Base-by-base conservation (phyloP, 2,329 filamentous ascomycete species). In the Monosporascus sp. region DNA sequence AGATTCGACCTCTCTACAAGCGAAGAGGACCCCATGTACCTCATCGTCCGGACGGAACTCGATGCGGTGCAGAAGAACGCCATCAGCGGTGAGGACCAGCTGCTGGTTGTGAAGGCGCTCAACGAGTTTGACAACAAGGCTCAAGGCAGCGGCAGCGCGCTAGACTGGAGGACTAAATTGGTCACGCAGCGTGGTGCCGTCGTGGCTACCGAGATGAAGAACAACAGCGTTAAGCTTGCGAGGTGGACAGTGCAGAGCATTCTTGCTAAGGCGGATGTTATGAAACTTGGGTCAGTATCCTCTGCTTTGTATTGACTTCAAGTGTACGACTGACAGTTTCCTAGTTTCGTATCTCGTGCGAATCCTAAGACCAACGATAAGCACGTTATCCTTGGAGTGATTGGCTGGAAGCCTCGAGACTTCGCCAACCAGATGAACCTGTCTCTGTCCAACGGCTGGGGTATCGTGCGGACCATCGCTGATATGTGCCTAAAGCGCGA, bases 41-140 rank as follows among this genome's bases (percentile, higher is more conserved):
- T 99, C 61, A 80, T 97, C 64, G 94, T 99, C 60, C 88, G 94
- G 64, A 95, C 94, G 37, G 94, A 99, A 79, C 78, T 97, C 55
- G 94, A 99, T 68, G 93, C 94, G 20, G 88, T 97, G 31, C 85
- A 96, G 74, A 97, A 96, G 86, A 96, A 96, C 79, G 87, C 87
- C 68, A 90, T 91, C 73, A 91, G 81, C 68, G 91, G 91, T 68
- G 91, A 96, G 65, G 91, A 97, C 73, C 92, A 97, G 74, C 87
- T 86, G 75, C 72, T 99, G 66, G 89, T 89, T 40, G 86, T 99
- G 76, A 95, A 97, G 79, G 94, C 94, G 4, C 86, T 99, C 63
- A 99, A 99, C 79, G 94, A 99, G 78, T 99, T 97, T 70, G 94
- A 99, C 78, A 91, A 85, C 84, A 97, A 96, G 80, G 94, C 94